These are phyloP conservation scores for Corylus heterophylla DNA, from an alignment of 306 rosid species.

Conservation along the genomic window DNA sequence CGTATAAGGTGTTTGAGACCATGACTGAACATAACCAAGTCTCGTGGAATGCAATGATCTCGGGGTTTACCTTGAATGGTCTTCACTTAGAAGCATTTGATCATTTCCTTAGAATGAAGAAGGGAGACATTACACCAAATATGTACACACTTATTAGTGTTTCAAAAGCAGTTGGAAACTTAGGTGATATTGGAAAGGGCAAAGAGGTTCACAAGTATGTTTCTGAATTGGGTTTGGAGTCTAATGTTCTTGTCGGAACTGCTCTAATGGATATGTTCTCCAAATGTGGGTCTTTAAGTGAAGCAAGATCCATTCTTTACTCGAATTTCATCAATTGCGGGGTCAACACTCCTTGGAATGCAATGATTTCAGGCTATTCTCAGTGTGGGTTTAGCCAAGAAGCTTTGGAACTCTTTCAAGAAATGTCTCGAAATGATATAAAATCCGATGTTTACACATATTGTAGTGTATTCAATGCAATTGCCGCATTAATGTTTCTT, in stretches of 20 bases:
- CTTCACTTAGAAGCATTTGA: slow-evolving; percentile 53
- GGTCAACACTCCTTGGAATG: slow-evolving; percentile 73
- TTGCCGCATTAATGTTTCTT: slow-evolving; percentile 51
- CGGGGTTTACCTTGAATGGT: slow-evolving; percentile 54
- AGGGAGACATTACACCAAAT: slow-evolving; percentile 44
- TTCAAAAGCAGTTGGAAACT: slow-evolving; percentile 60
- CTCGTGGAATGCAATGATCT: slow-evolving; percentile 82
- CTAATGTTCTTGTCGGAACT: slow-evolving; percentile 59
- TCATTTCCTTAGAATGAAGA: slow-evolving; percentile 53
- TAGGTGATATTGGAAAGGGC: slow-evolving; percentile 52
- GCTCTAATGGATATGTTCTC: slow-evolving; percentile 72
- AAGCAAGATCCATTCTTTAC: slow-evolving; percentile 52
- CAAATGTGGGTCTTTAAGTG: slow-evolving; percentile 53
- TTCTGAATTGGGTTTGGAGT: slow-evolving; percentile 50
- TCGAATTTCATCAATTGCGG: slow-evolving; percentile 37
- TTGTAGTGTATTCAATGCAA: slow-evolving; percentile 63
- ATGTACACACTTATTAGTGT: slow-evolving; percentile 50
- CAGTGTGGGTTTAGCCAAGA: slow-evolving; percentile 49
- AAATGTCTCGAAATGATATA: slow-evolving; percentile 50
- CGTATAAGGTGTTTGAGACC: slow-evolving; percentile 52
- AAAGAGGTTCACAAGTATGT: slow-evolving; percentile 51
- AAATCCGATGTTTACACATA: slow-evolving; percentile 57
- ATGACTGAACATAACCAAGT: slow-evolving; percentile 54
- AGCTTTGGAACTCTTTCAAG: slow-evolving; percentile 56
- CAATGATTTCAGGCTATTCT: slow-evolving; percentile 70